These are phyloP conservation scores for Sclerotiophoma versabilis DNA, from an alignment of 2,329 filamentous ascomycete genomes.

Conservation along the genomic window DNA sequence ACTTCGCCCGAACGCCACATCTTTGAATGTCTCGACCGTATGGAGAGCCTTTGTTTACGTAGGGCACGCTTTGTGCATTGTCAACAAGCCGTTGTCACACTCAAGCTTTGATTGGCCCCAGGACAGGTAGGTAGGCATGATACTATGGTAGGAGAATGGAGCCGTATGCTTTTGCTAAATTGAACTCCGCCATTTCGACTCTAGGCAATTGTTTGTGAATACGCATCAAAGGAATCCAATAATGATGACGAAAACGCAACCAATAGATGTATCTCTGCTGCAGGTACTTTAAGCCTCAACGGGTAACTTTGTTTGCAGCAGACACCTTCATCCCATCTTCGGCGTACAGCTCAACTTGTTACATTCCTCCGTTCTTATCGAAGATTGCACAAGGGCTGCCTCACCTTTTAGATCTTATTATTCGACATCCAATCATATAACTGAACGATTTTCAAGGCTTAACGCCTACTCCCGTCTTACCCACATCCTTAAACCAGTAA, in stretches of 20 bases:
- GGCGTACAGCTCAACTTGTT: conserved; percentile 19
- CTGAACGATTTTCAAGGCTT: conserved; percentile 22
- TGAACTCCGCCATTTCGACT: not conserved
- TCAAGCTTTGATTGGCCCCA: not conserved
- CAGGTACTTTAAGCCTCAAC: not conserved
- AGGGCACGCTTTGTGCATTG: not conserved
- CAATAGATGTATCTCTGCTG: not conserved
- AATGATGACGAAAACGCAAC: not conserved
- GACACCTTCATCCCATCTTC: conserved; percentile 22
- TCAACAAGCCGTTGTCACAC: no score
- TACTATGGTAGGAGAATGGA: no score
- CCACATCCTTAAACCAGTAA: conserved; percentile 45
- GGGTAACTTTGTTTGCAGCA: conserved; percentile 9
- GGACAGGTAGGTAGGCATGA: no score
- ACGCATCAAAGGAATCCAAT: not conserved
- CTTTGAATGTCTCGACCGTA: not conserved
- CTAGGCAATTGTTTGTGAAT: not conserved
- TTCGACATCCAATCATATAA: conserved; percentile 25
- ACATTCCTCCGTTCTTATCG: conserved; percentile 23
- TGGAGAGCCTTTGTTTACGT: not conserved
- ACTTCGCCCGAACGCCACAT: not conserved
- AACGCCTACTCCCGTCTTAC: conserved; percentile 18
- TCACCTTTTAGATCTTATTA: conserved; percentile 27
- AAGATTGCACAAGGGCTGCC: conserved; percentile 26
- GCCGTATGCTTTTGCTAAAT: not conserved